A percentile compares a stretch with the other conserved stretches of the same genome.
Conservation (phyloP, 2,329 filamentous ascomycete species). For the Colletotrichum liaoningense region DNA sequence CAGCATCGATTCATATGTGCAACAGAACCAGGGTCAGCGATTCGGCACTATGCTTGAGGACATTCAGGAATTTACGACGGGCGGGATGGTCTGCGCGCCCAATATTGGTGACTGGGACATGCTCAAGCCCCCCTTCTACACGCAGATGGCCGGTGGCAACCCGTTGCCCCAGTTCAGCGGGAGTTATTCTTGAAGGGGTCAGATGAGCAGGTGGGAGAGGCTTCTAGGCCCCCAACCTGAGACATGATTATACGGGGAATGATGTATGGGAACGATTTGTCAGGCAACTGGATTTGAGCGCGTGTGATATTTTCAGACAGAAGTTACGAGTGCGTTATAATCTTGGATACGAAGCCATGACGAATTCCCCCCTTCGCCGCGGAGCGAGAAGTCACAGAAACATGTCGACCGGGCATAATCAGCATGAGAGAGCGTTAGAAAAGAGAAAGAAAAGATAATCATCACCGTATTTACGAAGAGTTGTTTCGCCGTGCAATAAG, state of each 20-base stretch:
- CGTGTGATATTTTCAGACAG: background rate
- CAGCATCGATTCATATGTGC: constrained; percentile 27
- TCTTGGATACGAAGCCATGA: constrained; percentile 15
- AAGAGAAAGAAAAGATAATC: background rate
- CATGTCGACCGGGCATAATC: background rate
- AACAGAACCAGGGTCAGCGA: constrained; percentile 29
- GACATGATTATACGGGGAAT: background rate
- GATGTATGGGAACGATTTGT: background rate
- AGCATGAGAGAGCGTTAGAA: background rate
- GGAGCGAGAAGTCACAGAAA: background rate
- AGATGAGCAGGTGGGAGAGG: background rate
- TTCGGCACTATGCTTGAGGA: constrained; percentile 24
- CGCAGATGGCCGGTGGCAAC: constrained; percentile 16
- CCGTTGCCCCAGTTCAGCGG: constrained; percentile 20
- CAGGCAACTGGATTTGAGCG: background rate
- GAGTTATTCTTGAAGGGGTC: constrained; percentile 8
- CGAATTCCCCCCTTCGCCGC: background rate
- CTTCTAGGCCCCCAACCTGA: background rate
- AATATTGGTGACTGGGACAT: constrained; percentile 22
- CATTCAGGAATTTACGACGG: constrained; percentile 26
- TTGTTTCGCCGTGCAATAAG: background rate
- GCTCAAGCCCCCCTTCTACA: constrained; percentile 19
- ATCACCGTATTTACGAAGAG: too few relatives aligned
- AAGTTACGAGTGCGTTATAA: background rate
- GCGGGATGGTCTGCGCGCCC: constrained; percentile 20